Evolutionary conservation across 805 yeast species (phyloP).

Genomic region (Candida loeiensis): DNA sequence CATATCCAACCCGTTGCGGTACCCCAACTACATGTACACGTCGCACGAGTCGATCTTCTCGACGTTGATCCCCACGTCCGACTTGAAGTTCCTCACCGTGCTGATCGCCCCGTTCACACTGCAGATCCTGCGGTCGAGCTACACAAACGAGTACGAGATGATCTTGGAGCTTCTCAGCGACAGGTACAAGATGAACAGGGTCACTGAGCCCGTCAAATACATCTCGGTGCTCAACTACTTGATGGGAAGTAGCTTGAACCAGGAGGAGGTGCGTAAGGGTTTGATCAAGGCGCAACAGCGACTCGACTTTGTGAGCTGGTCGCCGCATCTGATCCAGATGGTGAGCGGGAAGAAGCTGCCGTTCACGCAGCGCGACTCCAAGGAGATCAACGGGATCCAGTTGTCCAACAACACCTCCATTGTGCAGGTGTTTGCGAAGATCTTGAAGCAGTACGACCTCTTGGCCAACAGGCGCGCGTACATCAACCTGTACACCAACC

Average conservation of each 20-base stretch:
- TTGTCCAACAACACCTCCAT: slow-evolving; percentile 80
- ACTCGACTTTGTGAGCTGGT: slow-evolving; percentile 80
- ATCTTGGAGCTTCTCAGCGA: slow-evolving; percentile 78
- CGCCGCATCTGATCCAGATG: slow-evolving; percentile 72
- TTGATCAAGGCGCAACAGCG: slow-evolving; percentile 60
- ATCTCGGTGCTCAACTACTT: slow-evolving; percentile 65
- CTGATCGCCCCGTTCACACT: slow-evolving; percentile 41
- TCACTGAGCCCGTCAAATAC: slow-evolving; percentile 44
- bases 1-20: slow-evolving; percentile 81
- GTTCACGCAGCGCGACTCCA: slow-evolving; percentile 40
- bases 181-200: slow-evolving; percentile 67
- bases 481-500: slow-evolving; percentile 64
- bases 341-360: slow-evolving; percentile 76
- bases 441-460: slow-evolving; percentile 73
- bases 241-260: slow-evolving; percentile 62
- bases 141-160: slow-evolving; percentile 80
- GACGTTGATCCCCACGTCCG: slow-evolving; percentile 81
- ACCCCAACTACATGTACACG: slow-evolving; percentile 88
- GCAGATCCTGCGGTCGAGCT: slow-evolving; percentile 48
- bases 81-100: slow-evolving; percentile 58
- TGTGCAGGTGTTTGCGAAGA: slow-evolving; percentile 58
- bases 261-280: slow-evolving; percentile 69
- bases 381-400: slow-evolving; percentile 67
- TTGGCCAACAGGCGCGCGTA: slow-evolving; percentile 81
- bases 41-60: slow-evolving; percentile 79